phyloP scores from a whole-genome alignment of 2,329 filamentous ascomycete species.

The Pestalotiopsis fici region DNA sequence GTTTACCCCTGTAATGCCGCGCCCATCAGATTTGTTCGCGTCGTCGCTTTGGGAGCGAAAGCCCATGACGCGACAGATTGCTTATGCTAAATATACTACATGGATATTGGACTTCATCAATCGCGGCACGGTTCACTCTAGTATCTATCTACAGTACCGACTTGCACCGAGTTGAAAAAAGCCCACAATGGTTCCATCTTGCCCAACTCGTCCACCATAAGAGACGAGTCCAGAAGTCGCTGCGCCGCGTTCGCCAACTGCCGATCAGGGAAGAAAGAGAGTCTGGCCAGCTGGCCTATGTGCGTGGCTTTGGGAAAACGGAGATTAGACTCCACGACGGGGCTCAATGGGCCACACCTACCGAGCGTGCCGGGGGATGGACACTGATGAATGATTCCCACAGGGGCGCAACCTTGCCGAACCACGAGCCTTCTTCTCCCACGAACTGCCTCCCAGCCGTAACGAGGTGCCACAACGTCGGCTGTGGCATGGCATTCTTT shows the following conservation, averaged over 20 bases:
- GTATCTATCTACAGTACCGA: background rate
- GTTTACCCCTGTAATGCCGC: background rate
- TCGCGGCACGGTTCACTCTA: background rate
- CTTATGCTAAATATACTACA: background rate
- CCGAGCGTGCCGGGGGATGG: background rate
- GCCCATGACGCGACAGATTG: constrained; percentile 3
- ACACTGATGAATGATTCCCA: background rate
- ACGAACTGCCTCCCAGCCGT: background rate
- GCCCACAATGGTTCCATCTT: background rate
- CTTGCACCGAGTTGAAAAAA: background rate
- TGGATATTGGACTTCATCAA: background rate
- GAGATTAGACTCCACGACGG: background rate
- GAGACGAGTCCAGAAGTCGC: background rate
- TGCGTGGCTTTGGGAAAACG: background rate
- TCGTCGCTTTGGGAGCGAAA: background rate
- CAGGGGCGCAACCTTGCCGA: background rate
- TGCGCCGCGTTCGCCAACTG: background rate
- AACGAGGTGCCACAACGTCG: background rate
- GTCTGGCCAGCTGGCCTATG: background rate
- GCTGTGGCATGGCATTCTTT: background rate
- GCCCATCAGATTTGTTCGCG: background rate
- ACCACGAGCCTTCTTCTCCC: background rate
- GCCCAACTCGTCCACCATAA: background rate
- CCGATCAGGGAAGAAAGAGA: background rate
- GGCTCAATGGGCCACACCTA: background rate